These are phyloP conservation scores for Xylaria venustula DNA, from an alignment of 495 filamentous ascomycete species.

Conservation along the genomic window DNA sequence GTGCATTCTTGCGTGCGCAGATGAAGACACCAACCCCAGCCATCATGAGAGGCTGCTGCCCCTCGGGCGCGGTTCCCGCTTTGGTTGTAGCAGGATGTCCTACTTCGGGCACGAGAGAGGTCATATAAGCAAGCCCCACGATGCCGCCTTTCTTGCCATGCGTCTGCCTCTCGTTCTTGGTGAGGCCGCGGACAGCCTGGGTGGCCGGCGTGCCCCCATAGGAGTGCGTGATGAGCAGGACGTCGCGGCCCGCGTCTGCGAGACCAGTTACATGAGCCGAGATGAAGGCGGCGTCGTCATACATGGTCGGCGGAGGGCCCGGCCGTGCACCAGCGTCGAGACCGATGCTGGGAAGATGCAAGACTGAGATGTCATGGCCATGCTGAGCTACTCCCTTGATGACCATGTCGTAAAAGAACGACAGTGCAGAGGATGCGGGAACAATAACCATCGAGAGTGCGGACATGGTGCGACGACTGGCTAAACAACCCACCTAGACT, in stretches of 20 bases:
- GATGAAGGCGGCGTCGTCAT: conserved; percentile 23
- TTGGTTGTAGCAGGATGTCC: conserved; percentile 8
- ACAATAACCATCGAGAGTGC: conserved; percentile 28
- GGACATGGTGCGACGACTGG: conserved; percentile 9
- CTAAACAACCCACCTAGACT: too few relatives aligned
- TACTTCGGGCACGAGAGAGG: conserved; percentile 17
- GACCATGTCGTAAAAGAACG: conserved; percentile 24
- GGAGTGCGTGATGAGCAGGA: conserved; percentile 31
- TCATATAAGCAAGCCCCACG: conserved; percentile 36
- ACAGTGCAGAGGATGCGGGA: conserved; percentile 32
- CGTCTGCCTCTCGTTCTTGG: conserved; percentile 33
- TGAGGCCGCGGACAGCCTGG: conserved; percentile 31
- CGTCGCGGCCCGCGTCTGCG: conserved; percentile 27
- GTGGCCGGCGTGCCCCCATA: conserved; percentile 33
- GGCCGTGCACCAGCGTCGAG: conserved; percentile 11
- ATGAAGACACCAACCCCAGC: conserved; percentile 16
- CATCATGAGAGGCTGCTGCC: conserved; percentile 12
- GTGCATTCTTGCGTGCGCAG: neutral
- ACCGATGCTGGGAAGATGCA: conserved; percentile 18
- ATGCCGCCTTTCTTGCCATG: conserved; percentile 37
- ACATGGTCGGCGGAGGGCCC: conserved; percentile 15
- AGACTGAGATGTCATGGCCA: conserved; percentile 18
- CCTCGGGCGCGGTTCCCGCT: conserved; percentile 4
- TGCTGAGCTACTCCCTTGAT: conserved; percentile 18
- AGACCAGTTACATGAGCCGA: conserved; percentile 15